These are phyloP conservation scores for Pichia ethanolica DNA, from an alignment of 805 yeast genomes.

Conservation along the genomic window DNA sequence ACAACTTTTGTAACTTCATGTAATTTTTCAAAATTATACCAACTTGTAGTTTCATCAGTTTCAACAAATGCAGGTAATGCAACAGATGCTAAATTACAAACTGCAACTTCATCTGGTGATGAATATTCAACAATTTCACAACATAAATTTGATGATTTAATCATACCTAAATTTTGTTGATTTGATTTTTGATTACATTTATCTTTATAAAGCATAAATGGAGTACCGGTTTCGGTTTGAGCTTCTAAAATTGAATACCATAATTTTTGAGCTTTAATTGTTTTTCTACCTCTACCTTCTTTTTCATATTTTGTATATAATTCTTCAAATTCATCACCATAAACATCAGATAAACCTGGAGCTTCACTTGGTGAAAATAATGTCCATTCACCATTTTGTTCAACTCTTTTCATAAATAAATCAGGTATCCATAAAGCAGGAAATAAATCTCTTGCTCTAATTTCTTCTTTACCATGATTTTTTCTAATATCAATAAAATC, in stretches of 20 bases:
- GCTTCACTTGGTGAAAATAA: slow-evolving; percentile 55
- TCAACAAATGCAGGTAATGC: slow-evolving; percentile 52
- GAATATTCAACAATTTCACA: slow-evolving; percentile 60
- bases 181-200: slow-evolving; percentile 53
- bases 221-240: slow-evolving; percentile 60
- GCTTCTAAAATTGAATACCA: slow-evolving; percentile 57
- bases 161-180: slow-evolving; percentile 53
- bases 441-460: slow-evolving; percentile 87
- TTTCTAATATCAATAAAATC: slow-evolving; percentile 82
- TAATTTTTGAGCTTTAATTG: slow-evolving; percentile 51
- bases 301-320: slow-evolving; percentile 45
- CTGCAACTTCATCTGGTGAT: slow-evolving; percentile 50
- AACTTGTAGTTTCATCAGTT: slow-evolving; percentile 32
- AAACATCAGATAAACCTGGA: slow-evolving; percentile 46
- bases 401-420: slow-evolving; percentile 67
- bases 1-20: slow-evolving; percentile 49
- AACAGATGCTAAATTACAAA: slow-evolving; percentile 54
- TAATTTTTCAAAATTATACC: slow-evolving; percentile 50
- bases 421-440: slow-evolving; percentile 95
- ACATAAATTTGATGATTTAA: slow-evolving; percentile 55
- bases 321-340: slow-evolving; percentile 49
- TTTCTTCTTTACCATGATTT: slow-evolving; percentile 92
- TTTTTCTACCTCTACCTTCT: slow-evolving; percentile 42
- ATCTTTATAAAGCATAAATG: slow-evolving; percentile 58
- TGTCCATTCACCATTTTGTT: slow-evolving; percentile 49